Evolutionary conservation across 805 yeast genomes (phyloP).

Genomic region (Starmera amethionina): DNA sequence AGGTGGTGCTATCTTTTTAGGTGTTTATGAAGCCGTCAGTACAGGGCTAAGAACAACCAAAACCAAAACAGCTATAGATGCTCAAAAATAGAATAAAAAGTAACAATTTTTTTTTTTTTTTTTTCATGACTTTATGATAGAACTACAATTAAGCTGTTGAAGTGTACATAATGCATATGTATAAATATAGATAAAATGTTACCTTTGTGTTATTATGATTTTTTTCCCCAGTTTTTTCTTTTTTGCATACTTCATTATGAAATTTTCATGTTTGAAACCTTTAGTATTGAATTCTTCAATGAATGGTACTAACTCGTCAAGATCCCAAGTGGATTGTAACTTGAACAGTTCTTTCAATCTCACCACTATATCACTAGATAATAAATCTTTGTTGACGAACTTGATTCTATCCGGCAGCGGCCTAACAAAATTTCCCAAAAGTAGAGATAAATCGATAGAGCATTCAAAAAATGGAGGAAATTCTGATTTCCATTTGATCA

Average conservation of each 20-base stretch:
- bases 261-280: slow-evolving; percentile 44
- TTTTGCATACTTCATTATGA: slow-evolving; percentile 54
- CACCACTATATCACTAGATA: slow-evolving; percentile 38
- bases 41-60: slow-evolving; percentile 4
- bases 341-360: slow-evolving; percentile 46
- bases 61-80: too few relatives aligned
- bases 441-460: slow-evolving; percentile 41
- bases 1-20: slow-evolving; percentile 96
- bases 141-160: not conserved
- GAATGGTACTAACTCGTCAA: slow-evolving; percentile 56
- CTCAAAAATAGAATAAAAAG: too few relatives aligned
- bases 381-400: slow-evolving; percentile 37
- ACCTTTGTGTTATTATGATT: slow-evolving; percentile 22
- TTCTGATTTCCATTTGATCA: slow-evolving; percentile 51
- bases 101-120: too few relatives aligned
- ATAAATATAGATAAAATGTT: not conserved
- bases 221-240: slow-evolving; percentile 37
- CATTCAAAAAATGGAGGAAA: slow-evolving; percentile 57
- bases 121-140: too few relatives aligned
- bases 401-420: slow-evolving; percentile 38
- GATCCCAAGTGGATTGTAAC: slow-evolving; percentile 47
- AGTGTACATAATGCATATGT: not conserved
- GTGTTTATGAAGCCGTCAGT: slow-evolving; percentile 66
- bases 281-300: slow-evolving; percentile 47
- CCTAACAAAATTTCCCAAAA: slow-evolving; percentile 45